Evolutionary conservation across 176 grass and related monocot species (phyloP).

Genomic region (Triticum timopheevii): DNA sequence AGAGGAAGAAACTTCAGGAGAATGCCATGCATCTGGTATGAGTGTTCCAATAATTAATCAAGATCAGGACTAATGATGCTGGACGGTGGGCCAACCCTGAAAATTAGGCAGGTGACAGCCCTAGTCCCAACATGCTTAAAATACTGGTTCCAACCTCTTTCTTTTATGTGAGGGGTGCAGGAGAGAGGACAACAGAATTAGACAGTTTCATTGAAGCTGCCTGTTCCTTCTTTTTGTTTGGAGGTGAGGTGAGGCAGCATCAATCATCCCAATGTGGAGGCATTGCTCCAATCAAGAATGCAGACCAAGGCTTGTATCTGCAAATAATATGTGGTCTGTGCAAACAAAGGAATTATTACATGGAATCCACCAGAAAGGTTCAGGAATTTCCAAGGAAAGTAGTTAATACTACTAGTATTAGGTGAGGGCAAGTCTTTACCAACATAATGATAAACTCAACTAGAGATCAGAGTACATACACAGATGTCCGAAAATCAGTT

Average conservation of each 20-base stretch:
- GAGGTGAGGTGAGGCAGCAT: conserved; percentile 37
- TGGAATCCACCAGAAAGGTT: background rate
- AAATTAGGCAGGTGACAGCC: conserved; percentile 41
- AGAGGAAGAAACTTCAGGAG: conserved; percentile 18
- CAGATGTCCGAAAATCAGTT: background rate
- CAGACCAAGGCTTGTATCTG: background rate
- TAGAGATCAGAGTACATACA: background rate
- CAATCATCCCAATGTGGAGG: conserved; percentile 39
- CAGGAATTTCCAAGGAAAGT: too few species aligned
- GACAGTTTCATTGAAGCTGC: conserved; percentile 50
- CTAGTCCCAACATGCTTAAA: conserved; percentile 56
- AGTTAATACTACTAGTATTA: background rate
- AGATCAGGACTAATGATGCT: conserved; percentile 30
- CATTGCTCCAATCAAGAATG: conserved; percentile 33
- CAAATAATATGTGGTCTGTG: background rate
- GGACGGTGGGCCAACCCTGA: conserved; percentile 36
- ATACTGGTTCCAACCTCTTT: conserved; percentile 46
- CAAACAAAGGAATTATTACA: background rate
- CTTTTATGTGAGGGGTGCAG: conserved; percentile 38
- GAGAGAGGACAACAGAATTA: conserved; percentile 47
- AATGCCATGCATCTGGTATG: conserved; percentile 11
- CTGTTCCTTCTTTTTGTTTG: conserved; percentile 64
- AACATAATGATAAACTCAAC: background rate
- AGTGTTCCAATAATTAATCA: conserved; percentile 31
- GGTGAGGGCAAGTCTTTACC: background rate